Evolutionary conservation across 2,329 filamentous ascomycete species (phyloP).

Genomic region (Pseudogymnoascus sp.): DNA sequence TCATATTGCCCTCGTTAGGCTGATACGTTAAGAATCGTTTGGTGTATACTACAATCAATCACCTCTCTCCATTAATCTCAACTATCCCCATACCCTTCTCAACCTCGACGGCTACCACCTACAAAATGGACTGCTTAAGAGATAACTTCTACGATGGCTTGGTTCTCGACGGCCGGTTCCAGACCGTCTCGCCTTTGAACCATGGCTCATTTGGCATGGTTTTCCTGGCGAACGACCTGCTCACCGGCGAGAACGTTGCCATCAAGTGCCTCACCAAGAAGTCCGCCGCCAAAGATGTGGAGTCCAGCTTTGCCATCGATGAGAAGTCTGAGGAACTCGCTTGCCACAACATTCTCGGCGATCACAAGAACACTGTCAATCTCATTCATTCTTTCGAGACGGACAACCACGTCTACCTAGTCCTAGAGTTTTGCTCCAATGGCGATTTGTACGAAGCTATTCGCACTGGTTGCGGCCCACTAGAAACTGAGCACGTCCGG

Average conservation of each 20-base stretch:
- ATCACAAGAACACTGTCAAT: conserved; percentile 90
- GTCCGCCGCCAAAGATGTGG: conserved; percentile 51
- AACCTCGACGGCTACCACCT: conserved; percentile 19
- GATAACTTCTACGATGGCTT: conserved; percentile 72
- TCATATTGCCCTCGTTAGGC: conserved; percentile 13
- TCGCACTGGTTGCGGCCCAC: conserved; percentile 73
- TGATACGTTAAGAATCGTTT: conserved; percentile 28
- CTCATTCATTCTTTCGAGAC: conserved; percentile 88
- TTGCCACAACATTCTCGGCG: conserved; percentile 70
- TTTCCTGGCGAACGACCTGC: conserved; percentile 77
- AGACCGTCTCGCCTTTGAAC: conserved; percentile 89
- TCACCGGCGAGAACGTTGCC: conserved; percentile 73
- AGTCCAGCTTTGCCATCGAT: conserved; percentile 61
- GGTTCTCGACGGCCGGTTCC: conserved; percentile 80
- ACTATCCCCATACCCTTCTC: neutral
- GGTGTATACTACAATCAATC: conserved; percentile 15
- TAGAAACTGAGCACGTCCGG: conserved; percentile 93
- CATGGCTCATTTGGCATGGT: conserved; percentile 99
- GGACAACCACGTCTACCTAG: conserved; percentile 78
- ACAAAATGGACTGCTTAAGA: conserved; percentile 74
- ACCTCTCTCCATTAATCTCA: conserved; percentile 17
- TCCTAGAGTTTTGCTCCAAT: conserved; percentile 90
- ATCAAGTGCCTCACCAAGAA: conserved; percentile 95
- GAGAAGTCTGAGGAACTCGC: conserved; percentile 74
- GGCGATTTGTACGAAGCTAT: conserved; percentile 98